phyloP scores from a whole-genome alignment of 202 grass and related monocot genomes.

The Miscanthus sacchariflorus region DNA sequence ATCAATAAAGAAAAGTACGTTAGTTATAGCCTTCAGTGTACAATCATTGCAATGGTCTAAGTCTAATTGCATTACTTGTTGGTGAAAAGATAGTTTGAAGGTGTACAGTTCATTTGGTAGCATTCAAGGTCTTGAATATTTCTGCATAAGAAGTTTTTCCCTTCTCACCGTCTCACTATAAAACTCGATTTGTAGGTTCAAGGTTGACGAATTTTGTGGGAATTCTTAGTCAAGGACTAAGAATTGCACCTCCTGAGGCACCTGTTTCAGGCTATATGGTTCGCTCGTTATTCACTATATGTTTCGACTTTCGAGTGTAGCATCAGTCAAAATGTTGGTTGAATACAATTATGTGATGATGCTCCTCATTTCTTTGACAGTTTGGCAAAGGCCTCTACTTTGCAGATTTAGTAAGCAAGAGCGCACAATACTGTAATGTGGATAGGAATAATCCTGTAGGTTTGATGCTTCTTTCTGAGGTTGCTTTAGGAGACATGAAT shows the following conservation, averaged over 20 bases:
- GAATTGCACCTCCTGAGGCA: slow-evolving; percentile 96
- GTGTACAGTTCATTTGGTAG: slow-evolving; percentile 40
- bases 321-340: slow-evolving; percentile 2
- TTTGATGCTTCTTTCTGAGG: slow-evolving; percentile 97
- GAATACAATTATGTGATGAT: slow-evolving; percentile 32
- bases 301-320: background rate
- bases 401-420: slow-evolving; percentile 97
- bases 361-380: slow-evolving; percentile 53
- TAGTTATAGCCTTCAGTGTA: background rate
- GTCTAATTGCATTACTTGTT: background rate
- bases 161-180: slow-evolving; percentile 22
- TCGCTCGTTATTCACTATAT: slow-evolving; percentile 37
- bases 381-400: slow-evolving; percentile 99
- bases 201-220: slow-evolving; percentile 96
- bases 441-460: slow-evolving; percentile 82
- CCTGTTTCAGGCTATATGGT: slow-evolving; percentile 96
- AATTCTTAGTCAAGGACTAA: slow-evolving; percentile 97
- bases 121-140: slow-evolving; percentile 13
- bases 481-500: slow-evolving; percentile 92
- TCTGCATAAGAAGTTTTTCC: background rate
- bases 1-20: background rate
- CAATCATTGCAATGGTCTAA: background rate
- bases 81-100: background rate
- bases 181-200: slow-evolving; percentile 73
- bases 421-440: slow-evolving; percentile 92